Evolutionary conservation across 768 basidiomycete genomes (phyloP).

Genomic region (Amyloporia xantha): DNA sequence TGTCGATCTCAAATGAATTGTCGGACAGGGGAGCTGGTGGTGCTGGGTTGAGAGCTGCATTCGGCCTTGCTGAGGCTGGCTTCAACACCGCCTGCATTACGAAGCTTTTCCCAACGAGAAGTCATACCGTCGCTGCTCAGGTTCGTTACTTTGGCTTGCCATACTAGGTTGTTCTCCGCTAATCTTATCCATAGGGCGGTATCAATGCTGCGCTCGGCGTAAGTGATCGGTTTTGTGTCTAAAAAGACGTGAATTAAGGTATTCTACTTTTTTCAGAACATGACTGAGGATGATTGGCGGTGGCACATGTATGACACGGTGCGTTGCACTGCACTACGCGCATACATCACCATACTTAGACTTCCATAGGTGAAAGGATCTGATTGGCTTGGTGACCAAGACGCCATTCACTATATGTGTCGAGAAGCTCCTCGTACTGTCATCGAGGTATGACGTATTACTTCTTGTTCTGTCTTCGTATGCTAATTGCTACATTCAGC

Average conservation of each 20-base stretch:
- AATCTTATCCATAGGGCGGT: slow-evolving; percentile 58
- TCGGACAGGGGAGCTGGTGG: slow-evolving; percentile 84
- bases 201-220: slow-evolving; percentile 97
- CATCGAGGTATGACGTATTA: slow-evolving; percentile 57
- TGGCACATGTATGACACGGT: slow-evolving; percentile 99
- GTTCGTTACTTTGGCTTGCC: slow-evolving; percentile 30
- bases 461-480: background rate
- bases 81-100: slow-evolving; percentile 99
- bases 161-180: slow-evolving; percentile 12
- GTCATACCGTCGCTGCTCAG: slow-evolving; percentile 98
- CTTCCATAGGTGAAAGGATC: slow-evolving; percentile 85
- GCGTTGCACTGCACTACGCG: no score
- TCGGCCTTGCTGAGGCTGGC: slow-evolving; percentile 96
- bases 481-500: slow-evolving; percentile 38
- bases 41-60: slow-evolving; percentile 95
- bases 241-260: background rate
- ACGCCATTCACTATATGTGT: slow-evolving; percentile 99
- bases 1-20: background rate
- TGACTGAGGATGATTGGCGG: slow-evolving; percentile 99
- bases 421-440: slow-evolving; percentile 92
- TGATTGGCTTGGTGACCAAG: slow-evolving; percentile 99
- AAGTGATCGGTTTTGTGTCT: slow-evolving; percentile 24
- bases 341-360: no score
- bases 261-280: slow-evolving; percentile 51
- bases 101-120: slow-evolving; percentile 96